These are phyloP conservation scores for Aspergillus piperis DNA, from an alignment of 2,329 filamentous ascomycete genomes.

Conservation along the genomic window DNA sequence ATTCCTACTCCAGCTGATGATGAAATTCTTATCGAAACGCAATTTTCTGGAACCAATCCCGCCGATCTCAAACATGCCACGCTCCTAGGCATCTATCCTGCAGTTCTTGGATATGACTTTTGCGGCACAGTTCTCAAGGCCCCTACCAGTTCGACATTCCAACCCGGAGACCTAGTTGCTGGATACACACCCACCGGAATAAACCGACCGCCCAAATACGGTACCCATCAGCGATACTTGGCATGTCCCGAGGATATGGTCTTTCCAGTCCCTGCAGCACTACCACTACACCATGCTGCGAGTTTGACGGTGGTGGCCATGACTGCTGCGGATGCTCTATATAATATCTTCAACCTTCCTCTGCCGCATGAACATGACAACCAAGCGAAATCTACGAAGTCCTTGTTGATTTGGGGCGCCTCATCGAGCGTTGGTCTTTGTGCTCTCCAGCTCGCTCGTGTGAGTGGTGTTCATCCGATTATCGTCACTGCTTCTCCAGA, in stretches of 20 bases:
- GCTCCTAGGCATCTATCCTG: not conserved
- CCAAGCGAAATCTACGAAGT: not conserved
- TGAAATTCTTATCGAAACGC: too few species aligned
- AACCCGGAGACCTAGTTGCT: not conserved
- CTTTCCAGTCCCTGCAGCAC: constrained; percentile 1
- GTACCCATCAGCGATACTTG: constrained; percentile 2
- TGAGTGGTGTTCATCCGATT: constrained; percentile 19
- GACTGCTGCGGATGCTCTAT: not conserved
- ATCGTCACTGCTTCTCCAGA: constrained; percentile 29
- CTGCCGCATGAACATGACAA: not conserved
- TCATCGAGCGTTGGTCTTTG: constrained; percentile 1
- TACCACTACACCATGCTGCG: not conserved
- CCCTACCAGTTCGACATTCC: not conserved
- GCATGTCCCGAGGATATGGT: constrained; percentile 1
- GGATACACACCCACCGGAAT: not conserved
- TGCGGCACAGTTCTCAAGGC: not conserved
- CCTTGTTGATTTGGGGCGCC: constrained; percentile 8
- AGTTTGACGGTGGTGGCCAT: not conserved
- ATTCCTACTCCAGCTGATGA: too few species aligned
- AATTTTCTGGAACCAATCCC: constrained; percentile 5
- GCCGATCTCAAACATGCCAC: constrained; percentile 10
- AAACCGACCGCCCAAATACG: not conserved
- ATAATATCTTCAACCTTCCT: not conserved
- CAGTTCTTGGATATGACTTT: constrained; percentile 11
- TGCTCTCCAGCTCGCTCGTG: constrained; percentile 5